Evolutionary conservation across 1,139 yeast species (phyloP).

Genomic region (Nakaseomyces kungkrabaensis): DNA sequence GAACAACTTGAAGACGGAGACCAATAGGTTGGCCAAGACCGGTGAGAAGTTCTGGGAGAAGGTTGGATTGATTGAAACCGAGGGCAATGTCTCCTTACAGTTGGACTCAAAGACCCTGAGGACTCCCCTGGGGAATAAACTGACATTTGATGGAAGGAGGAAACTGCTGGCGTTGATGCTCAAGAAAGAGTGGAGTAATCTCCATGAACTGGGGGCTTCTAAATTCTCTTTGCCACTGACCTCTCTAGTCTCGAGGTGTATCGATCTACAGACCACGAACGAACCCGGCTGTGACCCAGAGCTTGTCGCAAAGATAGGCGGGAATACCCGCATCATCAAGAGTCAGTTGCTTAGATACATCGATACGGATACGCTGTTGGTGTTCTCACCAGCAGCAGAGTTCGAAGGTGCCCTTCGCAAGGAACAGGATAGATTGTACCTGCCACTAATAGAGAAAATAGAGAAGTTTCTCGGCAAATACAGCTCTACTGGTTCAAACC

Average conservation of each 20-base stretch:
- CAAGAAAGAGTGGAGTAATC: constrained; percentile 78
- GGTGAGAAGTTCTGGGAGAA: constrained; percentile 78
- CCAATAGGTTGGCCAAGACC: constrained; percentile 64
- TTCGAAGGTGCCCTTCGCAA: constrained; percentile 72
- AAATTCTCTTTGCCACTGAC: constrained; percentile 81
- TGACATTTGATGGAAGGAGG: constrained; percentile 54
- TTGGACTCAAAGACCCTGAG: constrained; percentile 68
- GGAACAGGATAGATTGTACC: constrained; percentile 65
- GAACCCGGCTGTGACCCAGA: constrained; percentile 38
- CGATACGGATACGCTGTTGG: constrained; percentile 87
- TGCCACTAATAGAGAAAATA: constrained; percentile 61
- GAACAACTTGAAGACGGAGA: constrained; percentile 46
- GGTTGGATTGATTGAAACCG: constrained; percentile 40
- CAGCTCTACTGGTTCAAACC: constrained; percentile 27
- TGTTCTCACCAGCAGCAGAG: constrained; percentile 73
- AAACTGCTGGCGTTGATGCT: constrained; percentile 61
- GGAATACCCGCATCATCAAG: constrained; percentile 42
- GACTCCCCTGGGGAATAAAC: constrained; percentile 72
- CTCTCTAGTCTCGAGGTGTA: constrained; percentile 74
- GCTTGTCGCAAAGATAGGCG: constrained; percentile 50
- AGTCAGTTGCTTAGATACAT: constrained; percentile 60
- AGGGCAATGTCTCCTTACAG: constrained; percentile 40
- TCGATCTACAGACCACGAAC: constrained; percentile 43
- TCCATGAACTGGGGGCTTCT: constrained; percentile 63
- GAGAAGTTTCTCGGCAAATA: constrained; percentile 50